Percentiles rank a stretch among this genome's conserved stretches.
phyloP scores from a whole-genome alignment of 2,329 filamentous ascomycete genomes.

The Aspergillus flavus region DNA sequence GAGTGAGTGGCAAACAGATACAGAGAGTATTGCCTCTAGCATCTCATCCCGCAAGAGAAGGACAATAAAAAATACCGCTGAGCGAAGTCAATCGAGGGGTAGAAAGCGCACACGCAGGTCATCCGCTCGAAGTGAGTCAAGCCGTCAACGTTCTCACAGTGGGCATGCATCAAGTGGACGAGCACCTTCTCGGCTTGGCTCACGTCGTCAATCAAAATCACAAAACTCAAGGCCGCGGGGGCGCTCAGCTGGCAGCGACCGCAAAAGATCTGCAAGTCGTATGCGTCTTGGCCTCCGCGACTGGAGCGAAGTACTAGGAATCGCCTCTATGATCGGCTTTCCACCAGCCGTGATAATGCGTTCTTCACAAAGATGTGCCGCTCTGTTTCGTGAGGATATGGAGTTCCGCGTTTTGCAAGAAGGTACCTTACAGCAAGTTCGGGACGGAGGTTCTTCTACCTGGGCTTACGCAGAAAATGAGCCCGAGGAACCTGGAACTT shows the following conservation, averaged over 20 bases:
- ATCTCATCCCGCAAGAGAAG: constrained; percentile 15
- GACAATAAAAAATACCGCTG: background rate
- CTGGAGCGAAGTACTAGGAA: constrained; percentile 83
- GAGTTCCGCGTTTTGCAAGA: constrained; percentile 60
- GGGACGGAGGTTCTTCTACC: constrained; percentile 23
- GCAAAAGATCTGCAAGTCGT: constrained; percentile 13
- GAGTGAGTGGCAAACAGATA: constrained; percentile 33
- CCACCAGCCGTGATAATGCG: constrained; percentile 65
- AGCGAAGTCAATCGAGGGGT: constrained; percentile 26
- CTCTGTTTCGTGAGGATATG: constrained; percentile 75
- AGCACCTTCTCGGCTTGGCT: constrained; percentile 6
- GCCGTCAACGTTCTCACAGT: constrained; percentile 13
- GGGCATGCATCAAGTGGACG: constrained; percentile 10
- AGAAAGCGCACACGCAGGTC: constrained; percentile 25
- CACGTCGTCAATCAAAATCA: constrained; percentile 10
- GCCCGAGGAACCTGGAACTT: constrained; percentile 20
- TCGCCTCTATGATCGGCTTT: constrained; percentile 76
- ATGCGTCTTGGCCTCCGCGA: constrained; percentile 57
- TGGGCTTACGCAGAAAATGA: constrained; percentile 39
- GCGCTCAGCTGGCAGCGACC: constrained; percentile 20
- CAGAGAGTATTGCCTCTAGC: constrained; percentile 27
- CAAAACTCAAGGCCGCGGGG: constrained; percentile 16
- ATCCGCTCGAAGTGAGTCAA: constrained; percentile 11
- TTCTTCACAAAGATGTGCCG: constrained; percentile 72
- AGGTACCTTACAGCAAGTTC: constrained; percentile 24